Base-by-base conservation (phyloP, 257 asterid species). In the Scutellaria barbata region DNA sequence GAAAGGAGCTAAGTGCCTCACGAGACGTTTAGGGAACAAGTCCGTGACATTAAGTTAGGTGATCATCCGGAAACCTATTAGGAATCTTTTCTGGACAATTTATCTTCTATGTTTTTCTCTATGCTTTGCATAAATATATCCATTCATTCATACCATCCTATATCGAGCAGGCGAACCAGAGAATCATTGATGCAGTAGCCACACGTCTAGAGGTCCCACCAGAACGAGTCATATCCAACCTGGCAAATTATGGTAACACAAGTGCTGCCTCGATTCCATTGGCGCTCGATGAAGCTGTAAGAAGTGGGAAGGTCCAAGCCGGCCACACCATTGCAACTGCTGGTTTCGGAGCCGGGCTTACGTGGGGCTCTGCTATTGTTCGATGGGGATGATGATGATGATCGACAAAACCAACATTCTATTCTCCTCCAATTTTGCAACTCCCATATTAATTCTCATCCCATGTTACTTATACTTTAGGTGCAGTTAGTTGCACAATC, bases 281-380 rank as follows among this genome's bases (percentile, higher is more conserved):
- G 89, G 96, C 98, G 10, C 68, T 92, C 83, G 98, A 92, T 46
- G 98, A 92, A 68, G 96, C 98, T 0, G 96, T 90, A 56, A 70
- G 96, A 40, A 84, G 95, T 18, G 96, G 96, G 59, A 86, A 88
- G 83, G 96, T 92, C 52, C 71, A 76, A 71, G 71, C 86, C 1
- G 96, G 98, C 4, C 83, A 90, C 71, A 85, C 86, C 5, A 86
- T 92, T 42, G 98, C 98, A 40, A 75, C 98, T 18, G 96, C 98
- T 46, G 98, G 98, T 46, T 89, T 92, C 56, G 96, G 98, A 57
- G 98, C 98, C 9, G 96, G 98, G 14, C 96, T 90, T 50, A 92
- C 96, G 1, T 92, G 98, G 96, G 96, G 95, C 22, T 92, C 96
- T 1, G 92, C 95, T 53, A 84, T 88, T 43, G 22, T 92, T 68